These are phyloP conservation scores for Babesia bigemina DNA, from an alignment of 169 alveolate species.

Conservation along the genomic window DNA sequence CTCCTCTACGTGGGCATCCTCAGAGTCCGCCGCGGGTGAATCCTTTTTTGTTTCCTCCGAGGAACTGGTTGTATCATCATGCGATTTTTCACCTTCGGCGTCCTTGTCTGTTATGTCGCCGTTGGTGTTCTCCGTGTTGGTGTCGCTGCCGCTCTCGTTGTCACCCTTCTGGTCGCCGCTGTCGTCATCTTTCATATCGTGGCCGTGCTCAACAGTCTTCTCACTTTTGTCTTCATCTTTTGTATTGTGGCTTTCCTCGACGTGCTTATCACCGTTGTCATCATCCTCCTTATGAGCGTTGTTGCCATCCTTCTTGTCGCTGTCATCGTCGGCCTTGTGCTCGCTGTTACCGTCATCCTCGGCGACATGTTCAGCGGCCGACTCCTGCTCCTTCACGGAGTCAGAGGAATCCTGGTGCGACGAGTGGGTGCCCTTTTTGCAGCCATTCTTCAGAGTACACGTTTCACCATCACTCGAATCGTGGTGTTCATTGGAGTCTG, in stretches of 20 bases:
- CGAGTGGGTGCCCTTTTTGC: background rate
- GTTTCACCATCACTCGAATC: background rate
- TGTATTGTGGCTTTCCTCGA: background rate
- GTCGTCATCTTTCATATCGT: constrained; percentile 3
- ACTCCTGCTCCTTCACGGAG: background rate
- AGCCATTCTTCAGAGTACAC: background rate
- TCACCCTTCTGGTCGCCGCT: background rate
- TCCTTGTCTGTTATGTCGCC: background rate
- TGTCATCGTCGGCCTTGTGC: background rate
- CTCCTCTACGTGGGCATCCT: too few species aligned
- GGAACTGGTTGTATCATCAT: background rate
- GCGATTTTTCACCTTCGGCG: background rate
- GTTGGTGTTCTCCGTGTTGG: background rate
- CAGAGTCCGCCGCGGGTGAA: too few species aligned
- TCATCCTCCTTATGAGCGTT: constrained; percentile 15
- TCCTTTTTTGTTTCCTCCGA: too few species aligned
- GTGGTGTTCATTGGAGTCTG: background rate
- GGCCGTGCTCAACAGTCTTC: background rate
- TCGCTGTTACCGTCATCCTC: background rate
- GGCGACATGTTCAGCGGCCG: too few species aligned
- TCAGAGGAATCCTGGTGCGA: background rate
- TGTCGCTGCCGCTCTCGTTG: background rate
- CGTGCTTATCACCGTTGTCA: background rate
- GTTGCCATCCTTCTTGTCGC: background rate
- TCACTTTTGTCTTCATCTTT: background rate